A percentile compares a stretch with the other conserved stretches of the same genome.
phyloP scores from a whole-genome alignment of 208 protist species.

The Paratrypanosoma confusum region DNA sequence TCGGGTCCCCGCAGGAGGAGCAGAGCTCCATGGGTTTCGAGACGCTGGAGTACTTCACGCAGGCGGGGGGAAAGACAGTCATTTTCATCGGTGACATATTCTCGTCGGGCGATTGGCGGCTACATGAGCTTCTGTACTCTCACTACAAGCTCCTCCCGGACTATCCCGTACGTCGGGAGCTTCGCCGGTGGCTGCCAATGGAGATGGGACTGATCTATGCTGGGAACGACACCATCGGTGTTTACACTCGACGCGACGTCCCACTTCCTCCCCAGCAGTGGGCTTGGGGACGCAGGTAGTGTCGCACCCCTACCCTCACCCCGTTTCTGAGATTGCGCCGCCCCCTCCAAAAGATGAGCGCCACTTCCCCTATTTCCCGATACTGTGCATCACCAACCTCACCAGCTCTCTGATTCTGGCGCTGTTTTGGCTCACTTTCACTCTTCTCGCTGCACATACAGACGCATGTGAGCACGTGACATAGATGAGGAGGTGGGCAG shows the following conservation, averaged over 20 bases:
- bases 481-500: no score
- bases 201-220: conserved; percentile 85
- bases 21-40: conserved; percentile 88
- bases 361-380: background rate
- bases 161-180: conserved; percentile 74
- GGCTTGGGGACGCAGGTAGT: no score
- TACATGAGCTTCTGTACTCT: conserved; percentile 73
- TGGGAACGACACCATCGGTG: conserved; percentile 81
- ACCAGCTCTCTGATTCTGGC: no score
- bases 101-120: conserved; percentile 81
- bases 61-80: conserved; percentile 49
- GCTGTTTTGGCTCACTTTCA: no score
- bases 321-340: background rate
- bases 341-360: background rate
- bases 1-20: conserved; percentile 76
- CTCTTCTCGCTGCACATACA: no score
- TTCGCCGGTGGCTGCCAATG: conserved; percentile 76
- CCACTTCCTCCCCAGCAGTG: conserved; percentile 20
- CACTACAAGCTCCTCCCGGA: conserved; percentile 74
- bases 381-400: no score
- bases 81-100: conserved; percentile 85
- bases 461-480: no score
- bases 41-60: conserved; percentile 74
- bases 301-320: no score
- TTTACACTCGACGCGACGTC: conserved; percentile 55